A percentile compares a stretch with the other conserved stretches of the same genome.
phyloP scores from a whole-genome alignment of 164 flowering plant genomes.

The Euptelea pleiosperma region DNA sequence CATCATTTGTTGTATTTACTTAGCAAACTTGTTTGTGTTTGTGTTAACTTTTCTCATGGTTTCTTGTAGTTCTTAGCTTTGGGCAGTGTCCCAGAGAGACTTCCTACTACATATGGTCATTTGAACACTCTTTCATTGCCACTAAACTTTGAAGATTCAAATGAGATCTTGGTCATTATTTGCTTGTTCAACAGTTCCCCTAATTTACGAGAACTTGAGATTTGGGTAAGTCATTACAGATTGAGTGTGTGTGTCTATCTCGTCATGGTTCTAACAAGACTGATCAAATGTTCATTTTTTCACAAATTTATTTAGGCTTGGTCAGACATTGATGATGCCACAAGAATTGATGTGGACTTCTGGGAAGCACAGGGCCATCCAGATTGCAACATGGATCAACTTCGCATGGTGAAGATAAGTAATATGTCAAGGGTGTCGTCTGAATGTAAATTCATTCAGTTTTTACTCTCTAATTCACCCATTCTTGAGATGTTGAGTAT shows the following conservation, averaged over 20 bases:
- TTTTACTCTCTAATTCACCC: conserved; percentile 52
- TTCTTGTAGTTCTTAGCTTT: conserved; percentile 51
- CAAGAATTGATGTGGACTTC: conserved; percentile 35
- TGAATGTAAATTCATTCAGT: conserved; percentile 55
- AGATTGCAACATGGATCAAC: conserved; percentile 29
- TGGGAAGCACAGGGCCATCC: conserved; percentile 37
- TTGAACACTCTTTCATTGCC: conserved; percentile 45
- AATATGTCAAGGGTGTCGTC: conserved; percentile 47
- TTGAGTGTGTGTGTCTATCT: neutral
- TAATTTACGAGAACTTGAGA: conserved; percentile 40
- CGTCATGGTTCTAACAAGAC: too few relatives aligned
- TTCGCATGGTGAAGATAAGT: conserved; percentile 44
- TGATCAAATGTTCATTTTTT: neutral
- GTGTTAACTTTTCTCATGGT: too few relatives aligned
- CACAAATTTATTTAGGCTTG: conserved; percentile 26
- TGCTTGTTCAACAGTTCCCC: conserved; percentile 53
- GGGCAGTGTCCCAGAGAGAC: conserved; percentile 36
- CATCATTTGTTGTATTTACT: too few relatives aligned
- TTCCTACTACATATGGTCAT: conserved; percentile 28
- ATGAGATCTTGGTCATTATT: conserved; percentile 54
- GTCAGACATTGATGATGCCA: conserved; percentile 20
- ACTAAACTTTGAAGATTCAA: conserved; percentile 68
- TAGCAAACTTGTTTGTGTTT: too few relatives aligned
- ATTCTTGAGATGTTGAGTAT: conserved; percentile 46
- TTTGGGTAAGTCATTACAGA: conserved; percentile 48